Percentiles rank a stretch among this genome's conserved stretches.
phyloP scores from a whole-genome alignment of 495 filamentous ascomycete species.

The Neurospora sp. region DNA sequence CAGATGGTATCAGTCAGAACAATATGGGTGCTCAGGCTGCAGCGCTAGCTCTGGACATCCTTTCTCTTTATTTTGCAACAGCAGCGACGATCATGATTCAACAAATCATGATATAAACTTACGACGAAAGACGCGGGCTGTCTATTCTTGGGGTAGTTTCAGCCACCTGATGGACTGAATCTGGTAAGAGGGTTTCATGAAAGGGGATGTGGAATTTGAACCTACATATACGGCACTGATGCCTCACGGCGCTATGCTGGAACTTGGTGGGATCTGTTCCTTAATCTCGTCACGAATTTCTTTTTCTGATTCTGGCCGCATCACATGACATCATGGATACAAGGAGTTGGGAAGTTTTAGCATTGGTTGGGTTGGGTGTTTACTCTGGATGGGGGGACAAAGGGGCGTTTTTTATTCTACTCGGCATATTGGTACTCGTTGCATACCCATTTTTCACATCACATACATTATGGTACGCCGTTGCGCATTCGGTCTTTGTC shows the following conservation, averaged over 20 bases:
- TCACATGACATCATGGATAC: background rate
- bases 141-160: background rate
- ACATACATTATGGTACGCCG: conserved; percentile 5
- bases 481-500: background rate
- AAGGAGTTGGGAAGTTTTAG: background rate
- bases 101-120: background rate
- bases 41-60: background rate
- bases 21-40: background rate
- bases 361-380: background rate
- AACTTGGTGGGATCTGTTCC: background rate
- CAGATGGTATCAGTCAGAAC: background rate
- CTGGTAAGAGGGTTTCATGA: background rate
- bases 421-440: background rate
- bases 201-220: background rate
- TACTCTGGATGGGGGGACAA: background rate
- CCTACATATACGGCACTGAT: background rate
- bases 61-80: background rate
- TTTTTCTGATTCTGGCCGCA: background rate
- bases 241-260: background rate
- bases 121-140: background rate
- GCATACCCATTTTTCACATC: background rate
- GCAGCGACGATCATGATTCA: background rate
- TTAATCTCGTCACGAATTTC: background rate
- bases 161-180: background rate
- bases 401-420: background rate